phyloP scores from a whole-genome alignment of 2,329 filamentous ascomycete genomes.

The Dactylellina sp. region DNA sequence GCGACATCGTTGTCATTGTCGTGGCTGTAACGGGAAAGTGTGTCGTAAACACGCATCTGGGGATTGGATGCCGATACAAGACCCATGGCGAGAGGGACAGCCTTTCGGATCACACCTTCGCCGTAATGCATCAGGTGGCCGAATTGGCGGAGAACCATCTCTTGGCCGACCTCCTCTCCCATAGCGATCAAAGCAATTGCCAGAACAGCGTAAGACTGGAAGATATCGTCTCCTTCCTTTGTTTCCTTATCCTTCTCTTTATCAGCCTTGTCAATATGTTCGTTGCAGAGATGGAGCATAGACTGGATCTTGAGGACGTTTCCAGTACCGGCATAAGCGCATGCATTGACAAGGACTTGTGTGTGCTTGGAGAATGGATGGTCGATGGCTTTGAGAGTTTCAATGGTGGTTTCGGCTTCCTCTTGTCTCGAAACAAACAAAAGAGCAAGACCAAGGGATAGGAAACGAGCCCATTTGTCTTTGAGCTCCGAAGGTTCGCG shows the following conservation, averaged over 20 bases:
- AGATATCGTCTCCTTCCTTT: slow-evolving; percentile 82
- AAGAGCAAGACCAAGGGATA: slow-evolving; percentile 90
- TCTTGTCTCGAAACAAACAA: slow-evolving; percentile 97
- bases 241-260: slow-evolving; percentile 73
- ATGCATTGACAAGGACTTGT: slow-evolving; percentile 92
- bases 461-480: slow-evolving; percentile 98
- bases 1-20: slow-evolving; percentile 99
- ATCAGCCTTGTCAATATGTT: slow-evolving; percentile 92
- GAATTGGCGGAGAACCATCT: slow-evolving; percentile 98
- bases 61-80: slow-evolving; percentile 97
- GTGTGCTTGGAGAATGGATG: slow-evolving; percentile 98
- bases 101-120: slow-evolving; percentile 94
- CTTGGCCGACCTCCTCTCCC: slow-evolving; percentile 97
- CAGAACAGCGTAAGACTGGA: slow-evolving; percentile 95
- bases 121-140: slow-evolving; percentile 99
- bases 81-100: slow-evolving; percentile 95
- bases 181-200: slow-evolving; percentile 94
- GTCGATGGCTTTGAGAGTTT: slow-evolving; percentile 95
- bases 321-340: slow-evolving; percentile 96
- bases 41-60: slow-evolving; percentile 99
- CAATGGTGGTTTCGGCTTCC: slow-evolving; percentile 96
- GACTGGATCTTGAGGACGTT: slow-evolving; percentile 98
- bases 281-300: slow-evolving; percentile 96
- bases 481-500: slow-evolving; percentile 87
- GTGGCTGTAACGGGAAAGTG: slow-evolving; percentile 94